Evolutionary conservation across 805 yeast species (phyloP), one percentile per base, ranked within the genome.

Genomic region (Metschnikowia aberdeeniae): DNA sequence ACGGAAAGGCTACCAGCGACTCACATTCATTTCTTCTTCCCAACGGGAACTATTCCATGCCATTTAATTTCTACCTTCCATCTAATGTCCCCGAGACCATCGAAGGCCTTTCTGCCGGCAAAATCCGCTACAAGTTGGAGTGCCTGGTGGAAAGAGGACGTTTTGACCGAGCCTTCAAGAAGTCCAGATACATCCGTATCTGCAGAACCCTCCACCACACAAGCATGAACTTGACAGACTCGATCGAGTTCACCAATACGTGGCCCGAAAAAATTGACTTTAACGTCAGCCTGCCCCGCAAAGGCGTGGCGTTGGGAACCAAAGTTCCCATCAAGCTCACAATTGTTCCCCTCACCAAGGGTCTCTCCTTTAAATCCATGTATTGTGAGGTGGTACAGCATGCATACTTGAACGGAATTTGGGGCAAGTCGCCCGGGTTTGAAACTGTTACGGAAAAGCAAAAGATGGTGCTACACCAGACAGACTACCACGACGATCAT

Each of bases 231-330:
- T 54, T 74, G 14, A 56, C 61, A 28, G 78, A 76, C 50, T 70
- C 68, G 37, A 67, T 75, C 34, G 73, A 76, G 22, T 68, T 77
- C 40, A 69, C 68, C 47, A 76, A 75, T 53, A 65, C 73, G 2
- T 78, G 83, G 83, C 74, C 80, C 0, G 71, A 70, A 0, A 77
- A 77, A 51, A 63, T 76, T 22, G 79, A 77, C 49, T 78, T 78
- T 52, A 67, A 66, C 39, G 79, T 78, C 3, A 57, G 62, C 36
- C 49, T 77, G 19, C 69, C 70, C 1, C 64, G 62, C 36, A 73
- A 68, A 43, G 77, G 73, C 0, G 58, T 78, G 4, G 76, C 82
- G 0, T 46, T 77, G 4, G 81, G 81, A 1, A 65, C 76, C 1
- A 56, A 55, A 3, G 57, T 73, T 9, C 73, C 76, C 11, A 63